Percentiles rank a stretch among this genome's conserved stretches.
These are phyloP conservation scores for Extremus antarcticus DNA, from an alignment of 495 filamentous ascomycete species.

Conservation along the genomic window DNA sequence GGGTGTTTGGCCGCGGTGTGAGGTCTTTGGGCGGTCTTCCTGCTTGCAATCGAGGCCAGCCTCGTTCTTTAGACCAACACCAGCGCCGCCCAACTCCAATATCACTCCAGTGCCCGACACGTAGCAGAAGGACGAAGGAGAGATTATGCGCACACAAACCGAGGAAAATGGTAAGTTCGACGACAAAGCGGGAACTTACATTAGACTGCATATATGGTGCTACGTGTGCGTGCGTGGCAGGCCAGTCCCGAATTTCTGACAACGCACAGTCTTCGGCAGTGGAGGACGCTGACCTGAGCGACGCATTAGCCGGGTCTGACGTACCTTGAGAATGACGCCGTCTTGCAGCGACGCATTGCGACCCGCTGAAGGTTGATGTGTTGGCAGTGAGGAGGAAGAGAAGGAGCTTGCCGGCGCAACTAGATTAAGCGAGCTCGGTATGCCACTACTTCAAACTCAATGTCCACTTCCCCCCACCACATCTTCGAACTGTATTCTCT, in stretches of 20 bases:
- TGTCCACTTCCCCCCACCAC: neutral
- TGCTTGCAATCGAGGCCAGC: neutral
- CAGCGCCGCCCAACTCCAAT: constrained; percentile 4
- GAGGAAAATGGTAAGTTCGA: neutral
- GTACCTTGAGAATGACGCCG: neutral
- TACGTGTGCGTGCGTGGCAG: constrained; percentile 4
- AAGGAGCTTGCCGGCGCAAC: neutral
- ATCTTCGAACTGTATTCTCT: too few species aligned
- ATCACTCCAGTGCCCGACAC: neutral
- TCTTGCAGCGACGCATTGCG: neutral
- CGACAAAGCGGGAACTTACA: constrained; percentile 9
- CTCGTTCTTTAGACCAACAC: neutral
- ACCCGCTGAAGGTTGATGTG: neutral
- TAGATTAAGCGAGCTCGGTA: neutral
- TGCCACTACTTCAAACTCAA: neutral
- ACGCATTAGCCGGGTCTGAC: neutral
- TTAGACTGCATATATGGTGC: constrained; percentile 13
- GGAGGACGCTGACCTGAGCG: neutral
- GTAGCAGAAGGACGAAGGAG: constrained; percentile 4
- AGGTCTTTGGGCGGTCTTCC: neutral
- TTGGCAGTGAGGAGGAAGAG: neutral
- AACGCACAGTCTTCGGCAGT: constrained; percentile 1
- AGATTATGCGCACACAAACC: neutral
- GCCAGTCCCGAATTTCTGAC: neutral
- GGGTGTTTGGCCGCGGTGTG: neutral